These are phyloP conservation scores for Hypsizygus marmoreus DNA, from an alignment of 768 basidiomycete genomes.

Conservation along the genomic window DNA sequence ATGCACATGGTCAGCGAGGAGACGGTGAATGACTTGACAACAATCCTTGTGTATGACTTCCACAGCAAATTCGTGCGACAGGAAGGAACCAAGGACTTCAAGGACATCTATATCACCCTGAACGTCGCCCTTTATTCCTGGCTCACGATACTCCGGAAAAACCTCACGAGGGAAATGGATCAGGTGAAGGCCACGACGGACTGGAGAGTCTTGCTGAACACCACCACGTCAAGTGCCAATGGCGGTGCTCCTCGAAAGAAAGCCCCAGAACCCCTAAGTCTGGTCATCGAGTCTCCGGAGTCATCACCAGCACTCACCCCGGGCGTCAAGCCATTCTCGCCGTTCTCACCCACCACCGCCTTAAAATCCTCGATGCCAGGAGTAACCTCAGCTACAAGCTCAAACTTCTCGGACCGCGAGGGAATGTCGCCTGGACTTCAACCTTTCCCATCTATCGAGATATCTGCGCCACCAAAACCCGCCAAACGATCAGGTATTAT, in stretches of 20 bases:
- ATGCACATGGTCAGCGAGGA: conserved; percentile 82
- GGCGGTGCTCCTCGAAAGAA: conserved; percentile 36
- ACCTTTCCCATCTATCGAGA: conserved; percentile 15
- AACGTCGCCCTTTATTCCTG: conserved; percentile 83
- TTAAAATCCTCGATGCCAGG: conserved; percentile 15
- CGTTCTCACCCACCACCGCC: conserved; percentile 29
- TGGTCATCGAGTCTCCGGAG: conserved; percentile 26
- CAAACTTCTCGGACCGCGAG: conserved; percentile 10
- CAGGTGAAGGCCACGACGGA: conserved; percentile 65
- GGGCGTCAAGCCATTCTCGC: conserved; percentile 15
- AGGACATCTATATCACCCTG: conserved; percentile 84
- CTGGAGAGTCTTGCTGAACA: conserved; percentile 42
- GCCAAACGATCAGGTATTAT: conserved; percentile 35
- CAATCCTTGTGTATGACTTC: conserved; percentile 66
- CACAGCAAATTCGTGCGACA: conserved; percentile 65
- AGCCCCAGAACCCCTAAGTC: conserved; percentile 35
- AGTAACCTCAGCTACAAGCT: conserved; percentile 20
- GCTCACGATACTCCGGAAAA: conserved; percentile 78
- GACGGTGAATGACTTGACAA: conserved; percentile 36
- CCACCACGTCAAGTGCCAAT: conserved; percentile 29
- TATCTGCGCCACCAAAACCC: conserved; percentile 3
- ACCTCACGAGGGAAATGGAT: conserved; percentile 75
- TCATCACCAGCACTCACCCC: conserved; percentile 33
- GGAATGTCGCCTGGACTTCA: conserved; percentile 10
- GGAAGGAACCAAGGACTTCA: conserved; percentile 53